phyloP scores from a whole-genome alignment of 768 basidiomycete genomes.

The Mycena albidolilacea region DNA sequence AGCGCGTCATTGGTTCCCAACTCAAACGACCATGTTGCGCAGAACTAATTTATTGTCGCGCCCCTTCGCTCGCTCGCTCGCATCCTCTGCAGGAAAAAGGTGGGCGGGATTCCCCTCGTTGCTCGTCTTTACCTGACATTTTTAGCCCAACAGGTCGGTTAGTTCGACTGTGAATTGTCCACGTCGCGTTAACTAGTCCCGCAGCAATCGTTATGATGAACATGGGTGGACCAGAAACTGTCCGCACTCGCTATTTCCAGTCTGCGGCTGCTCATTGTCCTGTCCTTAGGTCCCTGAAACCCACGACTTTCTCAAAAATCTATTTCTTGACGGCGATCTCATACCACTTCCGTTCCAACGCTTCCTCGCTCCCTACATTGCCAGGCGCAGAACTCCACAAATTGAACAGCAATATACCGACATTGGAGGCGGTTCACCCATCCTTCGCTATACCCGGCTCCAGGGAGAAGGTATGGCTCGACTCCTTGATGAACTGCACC shows the following conservation, averaged over 20 bases:
- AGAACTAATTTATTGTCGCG: conserved; percentile 44
- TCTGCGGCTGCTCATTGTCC: conserved; percentile 23
- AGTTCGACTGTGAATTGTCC: conserved; percentile 2
- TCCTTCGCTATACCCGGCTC: conserved; percentile 87
- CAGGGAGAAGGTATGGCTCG: conserved; percentile 94
- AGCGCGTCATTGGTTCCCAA: neutral
- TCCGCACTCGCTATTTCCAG: conserved; percentile 51
- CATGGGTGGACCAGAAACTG: conserved; percentile 98
- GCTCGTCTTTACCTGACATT: conserved; percentile 33
- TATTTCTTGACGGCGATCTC: conserved; percentile 94
- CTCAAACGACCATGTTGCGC: conserved; percentile 29
- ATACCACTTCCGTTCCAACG: conserved; percentile 96
- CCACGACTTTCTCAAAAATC: conserved; percentile 90
- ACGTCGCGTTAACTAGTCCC: conserved; percentile 35
- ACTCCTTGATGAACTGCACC: conserved; percentile 95
- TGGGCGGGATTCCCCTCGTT: conserved; percentile 44
- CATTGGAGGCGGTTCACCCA: conserved; percentile 98
- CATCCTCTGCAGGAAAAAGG: conserved; percentile 64
- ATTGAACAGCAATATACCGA: conserved; percentile 96
- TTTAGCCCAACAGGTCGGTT: conserved; percentile 74
- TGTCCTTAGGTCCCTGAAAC: conserved; percentile 87
- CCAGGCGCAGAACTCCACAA: conserved; percentile 88
- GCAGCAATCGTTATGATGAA: conserved; percentile 95
- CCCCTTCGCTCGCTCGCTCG: conserved; percentile 57
- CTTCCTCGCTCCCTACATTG: conserved; percentile 89